phyloP scores from a whole-genome alignment of 2,329 filamentous ascomycete species.

The Fusarium ramigenum region DNA sequence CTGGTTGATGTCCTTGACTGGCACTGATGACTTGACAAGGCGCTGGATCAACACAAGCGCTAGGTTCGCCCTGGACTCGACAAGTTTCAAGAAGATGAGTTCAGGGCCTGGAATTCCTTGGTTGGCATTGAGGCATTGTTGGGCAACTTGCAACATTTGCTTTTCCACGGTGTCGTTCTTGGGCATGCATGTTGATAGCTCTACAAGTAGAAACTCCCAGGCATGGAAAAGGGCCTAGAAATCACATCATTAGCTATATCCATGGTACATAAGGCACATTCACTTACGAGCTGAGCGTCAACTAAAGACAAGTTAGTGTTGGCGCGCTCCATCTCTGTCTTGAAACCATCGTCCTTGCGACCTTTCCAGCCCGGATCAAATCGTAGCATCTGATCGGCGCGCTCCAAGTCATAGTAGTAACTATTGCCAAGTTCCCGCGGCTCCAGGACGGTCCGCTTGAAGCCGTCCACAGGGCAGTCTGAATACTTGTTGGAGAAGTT shows the following conservation, averaged over 20 bases:
- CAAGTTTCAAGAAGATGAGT: slow-evolving; percentile 81
- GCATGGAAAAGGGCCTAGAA: slow-evolving; percentile 81
- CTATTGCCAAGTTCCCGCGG: slow-evolving; percentile 73
- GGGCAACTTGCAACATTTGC: slow-evolving; percentile 77
- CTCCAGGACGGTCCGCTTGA: slow-evolving; percentile 79
- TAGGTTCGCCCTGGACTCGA: slow-evolving; percentile 80
- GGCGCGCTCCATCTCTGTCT: slow-evolving; percentile 82
- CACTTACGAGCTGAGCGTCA: slow-evolving; percentile 84
- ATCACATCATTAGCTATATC: slow-evolving; percentile 26
- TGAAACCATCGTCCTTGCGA: slow-evolving; percentile 75
- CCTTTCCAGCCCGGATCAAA: slow-evolving; percentile 84
- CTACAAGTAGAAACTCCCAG: slow-evolving; percentile 88
- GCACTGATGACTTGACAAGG: slow-evolving; percentile 68
- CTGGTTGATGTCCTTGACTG: slow-evolving; percentile 61
- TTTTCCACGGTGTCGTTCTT: slow-evolving; percentile 66
- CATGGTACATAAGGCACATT: slow-evolving; percentile 38
- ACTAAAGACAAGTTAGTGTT: slow-evolving; percentile 93
- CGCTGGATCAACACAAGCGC: slow-evolving; percentile 84
- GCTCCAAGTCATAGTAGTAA: slow-evolving; percentile 85
- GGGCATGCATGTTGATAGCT: slow-evolving; percentile 76
- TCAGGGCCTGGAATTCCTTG: slow-evolving; percentile 76
- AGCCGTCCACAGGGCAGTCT: slow-evolving; percentile 76
- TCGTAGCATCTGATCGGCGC: slow-evolving; percentile 78
- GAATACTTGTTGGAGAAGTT: slow-evolving; percentile 85
- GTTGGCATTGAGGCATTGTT: slow-evolving; percentile 83